Conservation (phyloP, 139 green algal genomes). For the Chlorella sorokiniana region DNA sequence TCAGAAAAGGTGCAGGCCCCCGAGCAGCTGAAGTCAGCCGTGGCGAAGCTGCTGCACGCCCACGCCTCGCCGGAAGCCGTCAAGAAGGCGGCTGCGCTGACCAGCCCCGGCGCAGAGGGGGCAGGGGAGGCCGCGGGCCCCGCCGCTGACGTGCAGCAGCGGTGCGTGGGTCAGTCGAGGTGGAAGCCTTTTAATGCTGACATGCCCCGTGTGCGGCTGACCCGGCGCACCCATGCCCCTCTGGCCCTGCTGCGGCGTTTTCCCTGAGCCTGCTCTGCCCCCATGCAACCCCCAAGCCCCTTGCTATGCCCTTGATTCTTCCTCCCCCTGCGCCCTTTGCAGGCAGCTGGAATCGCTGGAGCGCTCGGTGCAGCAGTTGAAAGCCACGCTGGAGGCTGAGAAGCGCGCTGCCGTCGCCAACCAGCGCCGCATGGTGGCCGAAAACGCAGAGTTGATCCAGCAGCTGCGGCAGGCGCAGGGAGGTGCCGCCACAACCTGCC, state of each 20-base stretch:
- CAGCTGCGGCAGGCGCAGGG: slow-evolving; percentile 27
- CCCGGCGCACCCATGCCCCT: no score
- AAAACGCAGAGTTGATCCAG: slow-evolving; percentile 86
- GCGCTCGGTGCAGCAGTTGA: slow-evolving; percentile 75
- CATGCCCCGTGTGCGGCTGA: no score
- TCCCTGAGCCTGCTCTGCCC: background rate
- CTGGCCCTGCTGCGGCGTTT: no score
- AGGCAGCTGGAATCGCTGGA: slow-evolving; percentile 82
- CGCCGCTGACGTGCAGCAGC: background rate
- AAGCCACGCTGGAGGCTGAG: slow-evolving; percentile 82
- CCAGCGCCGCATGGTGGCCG: slow-evolving; percentile 57
- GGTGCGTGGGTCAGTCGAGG: background rate
- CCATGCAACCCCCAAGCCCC: background rate
- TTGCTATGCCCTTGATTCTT: background rate
- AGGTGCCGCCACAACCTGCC: background rate
- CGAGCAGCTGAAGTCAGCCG: slow-evolving; percentile 82
- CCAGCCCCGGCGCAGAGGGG: slow-evolving; percentile 51
- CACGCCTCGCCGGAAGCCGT: slow-evolving; percentile 56
- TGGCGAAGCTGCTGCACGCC: slow-evolving; percentile 81
- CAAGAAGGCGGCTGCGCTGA: background rate
- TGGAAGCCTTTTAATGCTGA: no score
- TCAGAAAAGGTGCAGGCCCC: slow-evolving; percentile 74
- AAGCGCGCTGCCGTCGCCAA: background rate
- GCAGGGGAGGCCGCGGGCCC: slow-evolving; percentile 41
- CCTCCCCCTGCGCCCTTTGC: background rate